A percentile compares a stretch with the other conserved stretches of the same genome.
Evolutionary conservation across 257 asterid genomes (phyloP).

Genomic region (Nicotiana attenuata): DNA sequence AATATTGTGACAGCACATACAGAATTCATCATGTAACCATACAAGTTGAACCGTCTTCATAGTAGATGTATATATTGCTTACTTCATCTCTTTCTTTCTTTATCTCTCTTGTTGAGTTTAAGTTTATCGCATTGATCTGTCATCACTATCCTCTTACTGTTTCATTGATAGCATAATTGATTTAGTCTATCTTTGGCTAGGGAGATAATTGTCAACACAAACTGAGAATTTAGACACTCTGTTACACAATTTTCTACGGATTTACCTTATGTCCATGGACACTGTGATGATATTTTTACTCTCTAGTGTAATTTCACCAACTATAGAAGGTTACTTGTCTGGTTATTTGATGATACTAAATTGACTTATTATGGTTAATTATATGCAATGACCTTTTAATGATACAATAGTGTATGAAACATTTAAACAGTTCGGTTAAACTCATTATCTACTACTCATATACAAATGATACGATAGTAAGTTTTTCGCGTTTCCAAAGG

Average conservation of each 20-base stretch:
- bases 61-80: not conserved
- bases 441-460: too few species aligned
- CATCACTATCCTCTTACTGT: not conserved
- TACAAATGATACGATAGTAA: too few species aligned
- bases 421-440: too few species aligned
- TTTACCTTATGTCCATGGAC: too few species aligned
- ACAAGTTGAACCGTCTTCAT: slow-evolving; percentile 52
- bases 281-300: too few species aligned
- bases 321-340: too few species aligned
- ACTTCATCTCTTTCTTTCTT: not conserved
- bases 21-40: slow-evolving; percentile 63
- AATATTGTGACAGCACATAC: slow-evolving; percentile 37
- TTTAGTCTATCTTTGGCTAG: not conserved
- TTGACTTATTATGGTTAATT: too few species aligned
- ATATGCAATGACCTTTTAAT: too few species aligned
- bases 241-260: not conserved
- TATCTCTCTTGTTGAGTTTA: not conserved
- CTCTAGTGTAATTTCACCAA: too few species aligned
- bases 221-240: not conserved
- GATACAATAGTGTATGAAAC: too few species aligned
- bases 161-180: not conserved
- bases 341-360: too few species aligned
- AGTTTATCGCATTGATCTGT: not conserved
- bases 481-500: not conserved
- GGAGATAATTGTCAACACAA: not conserved